A percentile compares a stretch with the other conserved stretches of the same genome.
These are phyloP conservation scores for Nakazawaea pomicola DNA, from an alignment of 805 yeast species.

Conservation along the genomic window DNA sequence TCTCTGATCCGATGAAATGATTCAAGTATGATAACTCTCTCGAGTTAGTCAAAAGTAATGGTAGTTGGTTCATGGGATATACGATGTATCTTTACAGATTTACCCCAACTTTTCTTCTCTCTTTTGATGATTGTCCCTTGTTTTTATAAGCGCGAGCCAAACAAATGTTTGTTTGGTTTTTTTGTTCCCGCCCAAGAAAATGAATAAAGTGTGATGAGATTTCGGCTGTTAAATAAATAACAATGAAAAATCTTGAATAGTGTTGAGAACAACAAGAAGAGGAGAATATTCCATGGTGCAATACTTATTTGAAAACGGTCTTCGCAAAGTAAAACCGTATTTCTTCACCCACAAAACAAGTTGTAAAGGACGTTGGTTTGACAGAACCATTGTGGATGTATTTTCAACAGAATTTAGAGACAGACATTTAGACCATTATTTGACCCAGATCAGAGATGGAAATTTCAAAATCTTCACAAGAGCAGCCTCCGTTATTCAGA, in stretches of 20 bases:
- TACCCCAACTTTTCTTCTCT: background rate
- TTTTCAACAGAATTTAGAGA: conserved; percentile 34
- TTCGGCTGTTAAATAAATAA: too few relatives aligned
- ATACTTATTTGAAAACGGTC: conserved; percentile 25
- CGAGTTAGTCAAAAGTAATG: background rate
- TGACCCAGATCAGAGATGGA: conserved; percentile 13
- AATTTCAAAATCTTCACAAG: conserved; percentile 8
- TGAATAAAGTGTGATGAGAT: background rate
- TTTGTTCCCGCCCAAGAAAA: background rate
- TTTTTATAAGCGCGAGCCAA: background rate
- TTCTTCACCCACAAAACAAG: conserved; percentile 28
- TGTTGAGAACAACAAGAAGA: too few relatives aligned
- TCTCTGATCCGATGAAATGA: background rate
- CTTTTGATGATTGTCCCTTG: background rate
- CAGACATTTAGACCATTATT: conserved; percentile 20
- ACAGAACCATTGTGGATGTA: conserved; percentile 32
- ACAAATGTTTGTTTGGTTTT: background rate
- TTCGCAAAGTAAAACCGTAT: conserved; percentile 37
- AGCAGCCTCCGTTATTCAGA: conserved; percentile 8
- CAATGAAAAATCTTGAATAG: too few relatives aligned
- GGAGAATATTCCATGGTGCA: too few relatives aligned
- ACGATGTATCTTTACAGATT: too few relatives aligned
- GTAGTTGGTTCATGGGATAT: background rate
- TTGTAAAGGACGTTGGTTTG: conserved; percentile 42
- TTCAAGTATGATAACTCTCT: background rate